These are phyloP conservation scores for Bonnemaisonia californica DNA, from an alignment of 31 red algal genomes.

Conservation along the genomic window DNA sequence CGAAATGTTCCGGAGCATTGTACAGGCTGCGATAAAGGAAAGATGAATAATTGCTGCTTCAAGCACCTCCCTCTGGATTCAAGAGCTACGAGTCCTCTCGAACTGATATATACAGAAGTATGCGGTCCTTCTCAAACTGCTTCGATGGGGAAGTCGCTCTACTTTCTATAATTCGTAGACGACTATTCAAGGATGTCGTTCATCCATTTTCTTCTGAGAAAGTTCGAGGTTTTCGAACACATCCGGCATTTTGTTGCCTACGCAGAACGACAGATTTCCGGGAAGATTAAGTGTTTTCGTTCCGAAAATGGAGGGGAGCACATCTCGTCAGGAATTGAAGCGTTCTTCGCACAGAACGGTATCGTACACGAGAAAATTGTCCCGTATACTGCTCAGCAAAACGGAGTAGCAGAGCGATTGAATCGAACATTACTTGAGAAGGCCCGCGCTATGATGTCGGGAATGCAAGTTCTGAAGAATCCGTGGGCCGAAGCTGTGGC, in stretches of 20 bases:
- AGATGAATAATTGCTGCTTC: constrained; percentile 10
- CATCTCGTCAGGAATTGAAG: background rate
- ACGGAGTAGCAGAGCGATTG: background rate
- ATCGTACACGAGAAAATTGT: too few species aligned
- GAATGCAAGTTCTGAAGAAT: background rate
- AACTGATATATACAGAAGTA: constrained; percentile 24
- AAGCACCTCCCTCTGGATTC: too few species aligned
- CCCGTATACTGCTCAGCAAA: too few species aligned
- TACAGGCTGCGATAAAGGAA: background rate
- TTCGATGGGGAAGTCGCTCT: constrained; percentile 15
- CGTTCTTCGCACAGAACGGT: too few species aligned
- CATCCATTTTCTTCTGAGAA: constrained; percentile 29
- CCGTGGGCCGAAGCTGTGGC: background rate
- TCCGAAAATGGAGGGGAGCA: constrained; percentile 37
- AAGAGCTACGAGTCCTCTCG: background rate
- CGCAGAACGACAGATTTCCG: constrained; percentile 1
- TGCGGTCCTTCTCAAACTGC: background rate
- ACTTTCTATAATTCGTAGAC: constrained; percentile 41
- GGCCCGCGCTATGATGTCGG: background rate
- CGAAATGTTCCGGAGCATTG: background rate
- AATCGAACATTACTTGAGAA: background rate
- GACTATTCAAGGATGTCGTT: constrained; percentile 32
- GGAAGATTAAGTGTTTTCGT: constrained; percentile 15
- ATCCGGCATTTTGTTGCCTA: constrained; percentile 10
- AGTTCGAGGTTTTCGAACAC: background rate